Base-by-base conservation (phyloP, 2,329 filamentous ascomycete genomes). In the Diaporthe australafricana region DNA sequence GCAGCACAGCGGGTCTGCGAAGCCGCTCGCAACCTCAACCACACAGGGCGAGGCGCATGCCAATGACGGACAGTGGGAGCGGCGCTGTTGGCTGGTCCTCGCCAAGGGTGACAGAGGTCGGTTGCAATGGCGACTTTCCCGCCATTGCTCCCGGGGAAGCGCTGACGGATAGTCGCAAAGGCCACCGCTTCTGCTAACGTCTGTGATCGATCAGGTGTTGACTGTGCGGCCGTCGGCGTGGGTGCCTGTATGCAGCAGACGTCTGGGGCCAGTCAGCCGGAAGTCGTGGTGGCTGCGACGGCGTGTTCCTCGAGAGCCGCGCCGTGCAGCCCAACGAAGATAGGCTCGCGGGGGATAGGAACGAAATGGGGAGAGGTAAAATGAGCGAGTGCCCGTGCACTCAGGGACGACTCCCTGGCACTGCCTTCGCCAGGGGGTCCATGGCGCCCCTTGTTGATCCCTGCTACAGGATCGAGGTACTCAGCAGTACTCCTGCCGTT, bases 381-480 rank as follows among this genome's bases (percentile, higher is more conserved):
- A 65, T 65, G 60, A 65, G 45, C 42, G 53, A 69, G 53, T 60
- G 53, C 67, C 67, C 67, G 67, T 69, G 53, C 67, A 57, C 32
- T 27, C 32, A 56, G 40, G 53, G 53, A 69, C 67, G 67, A 57
- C 55, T 40, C 22, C 35, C 42, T 68, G 66, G 25, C 50, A 68
- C 30, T 48, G 66, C 32, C 66, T 45, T 47, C n/a, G 40, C 40
- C 60, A 63, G 60, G 60, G 52, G 38, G 30, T 42, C 66, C 56
- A 63, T 50, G 67, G 45, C 42, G 32, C 45, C 67, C 67, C 53
- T 52, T 45, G 48, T n/a, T 14, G 17, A 65, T 50, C 60, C 60
- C 60, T 50, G 60, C 20, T 38, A 50, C 42, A 50, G 12, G n/a
- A 35, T 50, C 60, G 32, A 65, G 60, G 60, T 42, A 65, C 5